Conservation (phyloP, 768 basidiomycete species). For the Pleurotus ostreatus region DNA sequence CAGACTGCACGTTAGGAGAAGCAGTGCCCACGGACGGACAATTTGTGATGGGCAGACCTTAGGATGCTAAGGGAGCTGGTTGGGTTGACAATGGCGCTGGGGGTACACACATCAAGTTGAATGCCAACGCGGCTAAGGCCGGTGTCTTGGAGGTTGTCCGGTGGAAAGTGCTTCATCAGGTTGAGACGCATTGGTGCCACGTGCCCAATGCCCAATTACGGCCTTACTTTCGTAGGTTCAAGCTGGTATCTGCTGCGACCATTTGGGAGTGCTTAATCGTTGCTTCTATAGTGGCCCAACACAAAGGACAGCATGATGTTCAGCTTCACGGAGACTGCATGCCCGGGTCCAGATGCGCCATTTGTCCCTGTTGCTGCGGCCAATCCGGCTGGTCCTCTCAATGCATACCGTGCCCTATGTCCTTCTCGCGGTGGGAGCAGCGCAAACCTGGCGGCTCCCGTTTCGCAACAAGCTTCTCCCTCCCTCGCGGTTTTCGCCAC, state of each 20-base stretch:
- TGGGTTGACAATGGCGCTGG: not conserved
- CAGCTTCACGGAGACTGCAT: conserved; percentile 6
- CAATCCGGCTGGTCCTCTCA: not conserved
- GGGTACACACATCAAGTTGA: not conserved
- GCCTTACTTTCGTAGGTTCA: not conserved
- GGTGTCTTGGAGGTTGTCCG: not conserved
- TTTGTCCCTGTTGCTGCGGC: not conserved
- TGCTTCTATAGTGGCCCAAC: conserved; percentile 1
- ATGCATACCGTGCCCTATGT: too few species aligned
- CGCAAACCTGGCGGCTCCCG: not conserved
- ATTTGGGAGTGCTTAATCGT: not conserved
- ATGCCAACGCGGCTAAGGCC: not conserved
- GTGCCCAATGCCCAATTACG: not conserved
- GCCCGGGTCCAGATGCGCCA: not conserved
- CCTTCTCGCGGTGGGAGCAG: not conserved
- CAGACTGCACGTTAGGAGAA: not conserved
- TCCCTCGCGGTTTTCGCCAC: not conserved
- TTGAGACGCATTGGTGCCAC: conserved; percentile 1
- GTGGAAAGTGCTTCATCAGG: not conserved
- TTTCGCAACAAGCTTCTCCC: not conserved
- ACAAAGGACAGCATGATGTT: not conserved
- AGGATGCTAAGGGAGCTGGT: not conserved
- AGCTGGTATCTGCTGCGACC: not conserved
- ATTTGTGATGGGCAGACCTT: not conserved
- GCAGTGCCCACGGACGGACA: not conserved